Base-by-base conservation (phyloP, 495 filamentous ascomycete species). In the Thozetella sp. region DNA sequence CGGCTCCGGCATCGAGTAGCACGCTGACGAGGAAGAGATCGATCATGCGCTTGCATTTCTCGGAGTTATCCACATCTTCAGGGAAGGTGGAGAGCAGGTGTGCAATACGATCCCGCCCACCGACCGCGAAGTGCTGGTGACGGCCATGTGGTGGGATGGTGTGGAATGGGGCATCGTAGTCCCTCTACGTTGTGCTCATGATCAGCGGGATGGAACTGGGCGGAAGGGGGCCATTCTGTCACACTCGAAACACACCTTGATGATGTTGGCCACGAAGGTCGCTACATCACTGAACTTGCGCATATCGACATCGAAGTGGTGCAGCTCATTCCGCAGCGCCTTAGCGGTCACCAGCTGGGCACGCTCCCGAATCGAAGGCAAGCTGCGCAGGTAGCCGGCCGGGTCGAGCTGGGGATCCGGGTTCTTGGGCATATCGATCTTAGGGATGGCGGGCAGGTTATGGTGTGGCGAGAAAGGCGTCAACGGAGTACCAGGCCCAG, bases 21-120 rank as follows among this genome's bases (percentile, higher is more conserved):
- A 97, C 93, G n/a, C 92, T 93, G 56, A 96, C 88, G 51, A 96
- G 79, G 75, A 96, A 96, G 17, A 97, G 80, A 67, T 97, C 93
- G 37, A 96, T 77, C 53, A 96, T 78, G 57, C 93, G 83, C 25
- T 92, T 88, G 26, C 88, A 89, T 55, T 86, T 84, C 73, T 97
- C 93, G 19, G 82, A 79, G 25, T 78, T 79, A 72, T 95, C 91
- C 34, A 90, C 80, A 22, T 72, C 71, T 6, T 78, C 74, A 2
- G 85, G 79, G 82, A 90, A 97, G 26, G 82, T 82, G 9, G 80
- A 72, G 25, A 93, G 78, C n/a, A 97, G 81, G 53, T 89, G 80
- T 52, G 88, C 84, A 34, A 97, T 80, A 17, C 93, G 85, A 66
- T 92, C 87, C 9, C 85, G 79, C 0, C 88, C 90, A n/a, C 93